Evolutionary conservation across 164 flowering plant genomes (phyloP).

Genomic region (Umbilicus rupestris): DNA sequence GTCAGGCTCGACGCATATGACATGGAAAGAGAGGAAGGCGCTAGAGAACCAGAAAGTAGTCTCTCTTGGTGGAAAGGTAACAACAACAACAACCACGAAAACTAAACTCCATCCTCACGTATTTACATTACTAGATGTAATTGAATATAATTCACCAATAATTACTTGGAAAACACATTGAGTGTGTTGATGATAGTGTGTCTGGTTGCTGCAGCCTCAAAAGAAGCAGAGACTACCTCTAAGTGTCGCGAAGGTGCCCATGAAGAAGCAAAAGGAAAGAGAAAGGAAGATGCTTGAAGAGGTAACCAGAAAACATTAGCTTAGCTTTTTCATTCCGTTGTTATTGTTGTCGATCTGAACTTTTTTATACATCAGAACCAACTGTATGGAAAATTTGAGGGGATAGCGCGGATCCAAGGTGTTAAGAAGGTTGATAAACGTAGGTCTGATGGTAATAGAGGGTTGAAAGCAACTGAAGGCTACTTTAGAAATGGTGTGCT

Average conservation of each 20-base stretch:
- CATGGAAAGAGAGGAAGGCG: constrained; percentile 79
- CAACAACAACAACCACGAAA: no score
- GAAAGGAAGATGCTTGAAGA: constrained; percentile 56
- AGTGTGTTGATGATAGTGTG: not conserved
- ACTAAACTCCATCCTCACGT: no score
- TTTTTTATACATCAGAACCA: constrained; percentile 19
- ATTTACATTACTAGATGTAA: not conserved
- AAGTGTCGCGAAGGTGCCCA: constrained; percentile 47
- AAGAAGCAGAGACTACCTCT: constrained; percentile 66
- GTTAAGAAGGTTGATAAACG: constrained; percentile 24
- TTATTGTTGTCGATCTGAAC: not conserved
- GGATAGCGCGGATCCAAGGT: constrained; percentile 18
- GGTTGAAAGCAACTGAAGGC: constrained; percentile 61
- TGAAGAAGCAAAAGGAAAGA: constrained; percentile 73
- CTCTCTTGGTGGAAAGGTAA: constrained; percentile 81
- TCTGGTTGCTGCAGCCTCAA: constrained; percentile 39
- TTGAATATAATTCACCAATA: no score
- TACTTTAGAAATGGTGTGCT: constrained; percentile 56
- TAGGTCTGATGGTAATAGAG: constrained; percentile 41
- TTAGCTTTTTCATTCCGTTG: not conserved
- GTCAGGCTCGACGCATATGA: constrained; percentile 59
- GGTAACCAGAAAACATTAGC: constrained; percentile 25
- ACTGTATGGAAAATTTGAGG: constrained; percentile 47
- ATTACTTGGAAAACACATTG: not conserved
- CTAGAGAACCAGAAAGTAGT: constrained; percentile 62